phyloP scores from a whole-genome alignment of 1,284 basidiomycete genomes.

The Schizophyllum commune region DNA sequence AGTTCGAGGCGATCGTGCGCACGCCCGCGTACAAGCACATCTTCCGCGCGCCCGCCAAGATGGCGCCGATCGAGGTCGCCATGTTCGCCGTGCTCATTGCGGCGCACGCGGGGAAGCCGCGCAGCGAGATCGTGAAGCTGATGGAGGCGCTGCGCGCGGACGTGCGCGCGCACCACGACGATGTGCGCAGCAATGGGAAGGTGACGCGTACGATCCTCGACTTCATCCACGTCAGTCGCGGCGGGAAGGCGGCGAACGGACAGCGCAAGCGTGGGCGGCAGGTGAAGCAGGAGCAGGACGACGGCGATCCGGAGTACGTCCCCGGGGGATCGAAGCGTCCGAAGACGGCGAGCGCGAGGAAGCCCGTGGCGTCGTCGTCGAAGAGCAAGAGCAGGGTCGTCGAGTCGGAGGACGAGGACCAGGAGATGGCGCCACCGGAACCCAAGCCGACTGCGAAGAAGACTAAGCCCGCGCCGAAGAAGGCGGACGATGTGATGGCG shows the following conservation, averaged over 20 bases:
- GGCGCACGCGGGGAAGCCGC: conserved; percentile 27
- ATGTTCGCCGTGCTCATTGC: conserved; percentile 44
- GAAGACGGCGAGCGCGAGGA: neutral
- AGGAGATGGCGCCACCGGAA: neutral
- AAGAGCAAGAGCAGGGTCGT: neutral
- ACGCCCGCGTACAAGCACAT: conserved; percentile 23
- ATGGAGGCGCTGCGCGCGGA: conserved; percentile 41
- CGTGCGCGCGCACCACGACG: conserved; percentile 39
- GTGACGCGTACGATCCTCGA: conserved; percentile 42
- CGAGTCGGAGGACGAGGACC: neutral
- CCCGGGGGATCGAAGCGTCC: neutral
- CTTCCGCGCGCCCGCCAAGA: conserved; percentile 32
- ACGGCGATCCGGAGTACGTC: neutral
- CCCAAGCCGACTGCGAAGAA: too few species aligned
- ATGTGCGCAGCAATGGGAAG: conserved; percentile 45
- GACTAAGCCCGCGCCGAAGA: too few species aligned
- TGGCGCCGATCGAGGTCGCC: conserved; percentile 60
- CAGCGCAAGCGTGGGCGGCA: neutral
- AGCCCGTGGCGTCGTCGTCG: neutral
- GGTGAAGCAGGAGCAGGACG: neutral
- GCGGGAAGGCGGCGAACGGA: neutral
- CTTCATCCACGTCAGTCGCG: conserved; percentile 24
- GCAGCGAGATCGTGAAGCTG: conserved; percentile 31
- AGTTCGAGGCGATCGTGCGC: conserved; percentile 34
- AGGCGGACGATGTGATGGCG: neutral